A percentile compares a stretch with the other conserved stretches of the same genome.
Conservation (phyloP, 1,139 yeast species). For the Suhomyces bokatorum region DNA sequence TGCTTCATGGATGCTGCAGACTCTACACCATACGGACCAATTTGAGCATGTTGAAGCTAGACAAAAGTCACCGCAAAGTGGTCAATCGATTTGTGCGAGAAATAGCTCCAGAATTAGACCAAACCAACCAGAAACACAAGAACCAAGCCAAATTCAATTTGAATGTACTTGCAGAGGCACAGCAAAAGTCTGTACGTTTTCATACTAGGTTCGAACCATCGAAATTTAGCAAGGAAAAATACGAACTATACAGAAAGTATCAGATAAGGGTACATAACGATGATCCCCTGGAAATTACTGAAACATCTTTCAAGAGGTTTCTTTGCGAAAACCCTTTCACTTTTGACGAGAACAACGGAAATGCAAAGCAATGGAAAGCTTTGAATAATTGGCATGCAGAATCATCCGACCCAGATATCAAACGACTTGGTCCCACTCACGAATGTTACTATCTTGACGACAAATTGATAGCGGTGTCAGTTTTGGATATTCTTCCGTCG, state of each 20-base stretch:
- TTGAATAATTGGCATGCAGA: constrained; percentile 31
- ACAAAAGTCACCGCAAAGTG: constrained; percentile 67
- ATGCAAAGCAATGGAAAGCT: constrained; percentile 28
- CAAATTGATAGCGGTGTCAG: constrained; percentile 71
- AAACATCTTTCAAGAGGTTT: constrained; percentile 57
- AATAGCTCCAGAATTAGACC: constrained; percentile 22
- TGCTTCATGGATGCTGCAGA: constrained; percentile 76
- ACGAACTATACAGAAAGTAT: constrained; percentile 62
- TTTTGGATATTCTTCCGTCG: constrained; percentile 73
- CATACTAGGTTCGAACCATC: constrained; percentile 56
- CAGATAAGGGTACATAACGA: constrained; percentile 73
- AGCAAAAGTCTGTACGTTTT: constrained; percentile 37
- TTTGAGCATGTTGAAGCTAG: constrained; percentile 42
- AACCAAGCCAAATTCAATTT: constrained; percentile 23
- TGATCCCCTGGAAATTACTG: constrained; percentile 43
- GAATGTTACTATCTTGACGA: constrained; percentile 72
- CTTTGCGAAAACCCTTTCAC: constrained; percentile 69
- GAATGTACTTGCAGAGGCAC: constrained; percentile 28
- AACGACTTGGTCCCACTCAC: constrained; percentile 57
- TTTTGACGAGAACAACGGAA: constrained; percentile 28
- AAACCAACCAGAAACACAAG: constrained; percentile 15
- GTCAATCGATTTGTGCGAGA: constrained; percentile 61
- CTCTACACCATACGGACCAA: constrained; percentile 75
- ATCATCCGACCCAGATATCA: neutral
- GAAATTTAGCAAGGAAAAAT: constrained; percentile 59